Conservation (phyloP, 352 stramenopile genomes). For the Pythium diclinum region DNA sequence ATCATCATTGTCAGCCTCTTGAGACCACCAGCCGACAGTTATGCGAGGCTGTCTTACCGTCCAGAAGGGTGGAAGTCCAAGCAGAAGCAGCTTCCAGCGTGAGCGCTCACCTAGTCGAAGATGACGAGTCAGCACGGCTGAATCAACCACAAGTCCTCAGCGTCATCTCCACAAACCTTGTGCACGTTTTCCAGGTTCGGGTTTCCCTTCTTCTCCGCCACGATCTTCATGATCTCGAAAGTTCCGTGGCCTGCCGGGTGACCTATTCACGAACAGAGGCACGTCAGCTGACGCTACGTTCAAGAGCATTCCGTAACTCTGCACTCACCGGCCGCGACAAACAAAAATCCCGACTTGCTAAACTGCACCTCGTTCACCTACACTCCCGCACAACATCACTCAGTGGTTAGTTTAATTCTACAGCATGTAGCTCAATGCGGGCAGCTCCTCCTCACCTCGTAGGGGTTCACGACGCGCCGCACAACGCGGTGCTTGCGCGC, state of each 20-base stretch:
- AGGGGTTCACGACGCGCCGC: conserved; percentile 76
- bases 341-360: conserved; percentile 72
- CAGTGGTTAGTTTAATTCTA: not conserved
- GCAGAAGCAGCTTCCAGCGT: conserved; percentile 79
- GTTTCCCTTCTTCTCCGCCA: conserved; percentile 70
- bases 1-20: not conserved
- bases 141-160: not conserved
- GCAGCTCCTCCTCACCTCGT: conserved; percentile 34
- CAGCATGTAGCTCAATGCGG: not conserved
- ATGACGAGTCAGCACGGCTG: not conserved
- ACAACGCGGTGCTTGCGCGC: conserved; percentile 78
- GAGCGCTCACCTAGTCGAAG: conserved; percentile 47
- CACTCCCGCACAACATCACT: not conserved
- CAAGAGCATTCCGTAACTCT: not conserved
- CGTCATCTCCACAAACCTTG: conserved; percentile 43
- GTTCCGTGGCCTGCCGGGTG: conserved; percentile 73
- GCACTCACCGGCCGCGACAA: conserved; percentile 58
- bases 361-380: conserved; percentile 80
- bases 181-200: conserved; percentile 82
- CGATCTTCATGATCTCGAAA: conserved; percentile 82
- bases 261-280: conserved; percentile 22
- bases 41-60: conserved; percentile 35
- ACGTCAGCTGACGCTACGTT: not conserved
- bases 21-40: conserved; percentile 2
- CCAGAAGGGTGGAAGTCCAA: conserved; percentile 78